phyloP scores from a whole-genome alignment of 805 yeast genomes.

The Wickerhamiella australiensis region DNA sequence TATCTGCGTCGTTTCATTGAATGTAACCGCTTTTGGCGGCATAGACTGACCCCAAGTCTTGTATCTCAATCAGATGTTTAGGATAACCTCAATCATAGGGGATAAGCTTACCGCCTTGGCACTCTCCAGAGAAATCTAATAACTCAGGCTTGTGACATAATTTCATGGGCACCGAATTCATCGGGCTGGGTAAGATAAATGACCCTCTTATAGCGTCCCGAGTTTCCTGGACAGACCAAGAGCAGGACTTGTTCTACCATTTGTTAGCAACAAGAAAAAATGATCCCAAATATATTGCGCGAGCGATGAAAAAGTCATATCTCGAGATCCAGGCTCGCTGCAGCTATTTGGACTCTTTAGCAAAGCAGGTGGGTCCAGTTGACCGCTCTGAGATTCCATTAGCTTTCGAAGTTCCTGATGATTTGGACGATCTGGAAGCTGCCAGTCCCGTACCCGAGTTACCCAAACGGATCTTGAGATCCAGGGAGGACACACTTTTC shows the following conservation, averaged over 20 bases:
- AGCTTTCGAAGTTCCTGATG: conserved; percentile 3
- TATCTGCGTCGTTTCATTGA: too few species aligned
- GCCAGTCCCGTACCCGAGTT: neutral
- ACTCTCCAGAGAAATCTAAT: too few species aligned
- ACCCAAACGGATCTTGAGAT: too few species aligned
- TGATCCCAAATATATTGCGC: neutral
- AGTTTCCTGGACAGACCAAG: conserved; percentile 2
- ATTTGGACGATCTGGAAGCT: neutral
- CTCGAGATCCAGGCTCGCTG: neutral
- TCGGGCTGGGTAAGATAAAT: conserved; percentile 1
- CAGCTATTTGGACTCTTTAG: neutral
- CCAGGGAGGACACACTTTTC: too few species aligned
- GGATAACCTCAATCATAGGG: too few species aligned
- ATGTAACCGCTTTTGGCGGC: too few species aligned
- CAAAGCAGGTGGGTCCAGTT: neutral
- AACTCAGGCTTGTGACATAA: too few species aligned
- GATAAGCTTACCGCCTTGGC: too few species aligned
- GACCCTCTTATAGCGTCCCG: neutral
- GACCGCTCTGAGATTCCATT: neutral
- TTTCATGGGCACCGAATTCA: conserved; percentile 2
- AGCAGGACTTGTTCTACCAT: neutral
- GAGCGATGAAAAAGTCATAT: neutral
- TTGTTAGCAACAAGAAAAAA: neutral
- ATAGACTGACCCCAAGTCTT: too few species aligned
- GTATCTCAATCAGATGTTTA: too few species aligned